phyloP scores from a whole-genome alignment of 2,329 filamentous ascomycete species.

The Eurotiales sp. region DNA sequence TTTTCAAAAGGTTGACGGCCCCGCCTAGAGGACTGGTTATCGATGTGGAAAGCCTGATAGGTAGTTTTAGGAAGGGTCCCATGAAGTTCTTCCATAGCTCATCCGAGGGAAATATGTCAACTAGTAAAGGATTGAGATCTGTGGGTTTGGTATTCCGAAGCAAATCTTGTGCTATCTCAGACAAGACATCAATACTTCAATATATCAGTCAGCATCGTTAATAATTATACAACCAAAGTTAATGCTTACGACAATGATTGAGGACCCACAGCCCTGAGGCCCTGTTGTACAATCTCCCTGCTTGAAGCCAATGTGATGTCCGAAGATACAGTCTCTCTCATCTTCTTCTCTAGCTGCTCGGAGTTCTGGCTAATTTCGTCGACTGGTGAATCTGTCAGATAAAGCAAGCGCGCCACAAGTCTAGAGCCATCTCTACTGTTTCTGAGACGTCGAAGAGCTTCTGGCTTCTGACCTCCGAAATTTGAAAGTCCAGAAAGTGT shows the following conservation, averaged over 20 bases:
- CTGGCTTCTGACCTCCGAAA: constrained; percentile 41
- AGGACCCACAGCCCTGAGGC: constrained; percentile 43
- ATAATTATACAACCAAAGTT: neutral
- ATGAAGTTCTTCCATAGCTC: constrained; percentile 65
- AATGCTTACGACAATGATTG: constrained; percentile 45
- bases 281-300: constrained; percentile 52
- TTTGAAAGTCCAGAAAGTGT: constrained; percentile 45
- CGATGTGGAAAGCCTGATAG: constrained; percentile 57
- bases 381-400: constrained; percentile 50
- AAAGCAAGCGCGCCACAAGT: constrained; percentile 51
- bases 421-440: constrained; percentile 44
- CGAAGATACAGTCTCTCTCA: constrained; percentile 35
- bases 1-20: constrained; percentile 60
- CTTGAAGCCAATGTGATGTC: constrained; percentile 43
- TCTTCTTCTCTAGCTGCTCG: constrained; percentile 29
- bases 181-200: constrained; percentile 54
- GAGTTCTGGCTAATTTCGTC: constrained; percentile 48
- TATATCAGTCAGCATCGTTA: constrained; percentile 23
- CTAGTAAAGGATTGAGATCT: constrained; percentile 25
- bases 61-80: constrained; percentile 43
- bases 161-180: constrained; percentile 51
- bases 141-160: constrained; percentile 32
- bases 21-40: constrained; percentile 72
- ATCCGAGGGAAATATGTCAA: constrained; percentile 59
- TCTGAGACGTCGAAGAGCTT: constrained; percentile 44